phyloP scores from a whole-genome alignment of 2,329 filamentous ascomycete species.

The Chaetothyriales sp. region DNA sequence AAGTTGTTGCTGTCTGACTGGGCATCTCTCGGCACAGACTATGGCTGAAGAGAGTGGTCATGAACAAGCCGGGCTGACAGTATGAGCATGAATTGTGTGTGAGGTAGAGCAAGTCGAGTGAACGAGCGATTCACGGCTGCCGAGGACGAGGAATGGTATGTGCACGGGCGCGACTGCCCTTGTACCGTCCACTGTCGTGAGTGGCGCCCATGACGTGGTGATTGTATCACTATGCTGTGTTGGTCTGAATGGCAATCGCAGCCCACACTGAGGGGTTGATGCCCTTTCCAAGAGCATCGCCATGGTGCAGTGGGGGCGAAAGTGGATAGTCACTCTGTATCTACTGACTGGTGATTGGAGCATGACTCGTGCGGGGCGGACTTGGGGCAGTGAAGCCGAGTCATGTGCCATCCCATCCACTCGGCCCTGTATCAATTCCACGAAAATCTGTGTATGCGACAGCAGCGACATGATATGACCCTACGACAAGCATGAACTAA shows the following conservation, averaged over 20 bases:
- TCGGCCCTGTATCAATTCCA: not conserved
- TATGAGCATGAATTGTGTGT: not conserved
- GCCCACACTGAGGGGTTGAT: too few relatives aligned
- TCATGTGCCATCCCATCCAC: not conserved
- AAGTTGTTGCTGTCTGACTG: not conserved
- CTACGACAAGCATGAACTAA: not conserved
- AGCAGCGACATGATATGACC: not conserved
- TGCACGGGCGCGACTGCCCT: not conserved
- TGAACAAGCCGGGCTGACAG: conserved; percentile 16
- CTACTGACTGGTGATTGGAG: too few relatives aligned
- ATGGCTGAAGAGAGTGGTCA: conserved; percentile 42
- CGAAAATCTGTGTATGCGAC: not conserved
- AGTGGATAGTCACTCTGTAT: too few relatives aligned
- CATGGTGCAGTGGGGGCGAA: too few relatives aligned
- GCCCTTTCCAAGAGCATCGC: too few relatives aligned
- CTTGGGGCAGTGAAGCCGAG: not conserved
- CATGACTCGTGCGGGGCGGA: not conserved
- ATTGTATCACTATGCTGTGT: too few relatives aligned
- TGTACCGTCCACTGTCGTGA: not conserved
- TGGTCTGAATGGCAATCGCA: too few relatives aligned
- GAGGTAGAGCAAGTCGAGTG: not conserved
- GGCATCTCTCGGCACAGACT: not conserved
- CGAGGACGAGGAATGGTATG: not conserved
- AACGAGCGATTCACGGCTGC: not conserved
- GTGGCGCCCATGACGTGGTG: too few relatives aligned